Evolutionary conservation across 1,139 yeast species (phyloP).

Genomic region (Yamadazyma atlantica): DNA sequence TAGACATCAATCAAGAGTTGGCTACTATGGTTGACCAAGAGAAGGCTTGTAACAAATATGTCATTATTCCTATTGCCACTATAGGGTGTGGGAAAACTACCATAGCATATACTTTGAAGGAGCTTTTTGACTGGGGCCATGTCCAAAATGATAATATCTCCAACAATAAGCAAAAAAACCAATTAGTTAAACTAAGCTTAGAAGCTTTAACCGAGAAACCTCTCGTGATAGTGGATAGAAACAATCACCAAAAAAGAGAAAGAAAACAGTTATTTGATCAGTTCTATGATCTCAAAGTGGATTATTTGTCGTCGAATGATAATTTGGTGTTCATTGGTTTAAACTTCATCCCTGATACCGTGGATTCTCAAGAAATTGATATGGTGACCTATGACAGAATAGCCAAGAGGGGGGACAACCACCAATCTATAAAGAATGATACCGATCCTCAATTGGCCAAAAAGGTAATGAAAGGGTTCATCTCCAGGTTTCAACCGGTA

Average conservation of each 20-base stretch:
- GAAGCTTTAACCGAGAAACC: constrained; percentile 30
- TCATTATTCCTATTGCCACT: constrained; percentile 82
- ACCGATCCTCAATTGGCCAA: constrained; percentile 47
- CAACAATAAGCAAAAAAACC: constrained; percentile 46
- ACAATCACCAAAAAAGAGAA: constrained; percentile 73
- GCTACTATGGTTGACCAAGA: constrained; percentile 12
- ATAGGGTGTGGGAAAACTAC: constrained; percentile 97
- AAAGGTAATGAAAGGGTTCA: constrained; percentile 70
- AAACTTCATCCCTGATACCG: constrained; percentile 50
- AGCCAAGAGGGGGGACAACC: constrained; percentile 76
- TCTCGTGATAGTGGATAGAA: constrained; percentile 78
- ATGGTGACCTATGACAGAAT: constrained; percentile 61
- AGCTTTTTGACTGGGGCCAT: constrained; percentile 65
- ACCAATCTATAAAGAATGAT: constrained; percentile 71
- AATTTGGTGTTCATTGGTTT: constrained; percentile 58
- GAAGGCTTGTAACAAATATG: constrained; percentile 40
- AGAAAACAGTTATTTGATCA: constrained; percentile 65
- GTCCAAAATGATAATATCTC: constrained; percentile 83
- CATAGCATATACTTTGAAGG: constrained; percentile 57
- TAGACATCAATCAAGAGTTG: constrained; percentile 22
- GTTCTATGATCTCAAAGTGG: constrained; percentile 40
- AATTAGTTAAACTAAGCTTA: constrained; percentile 52
- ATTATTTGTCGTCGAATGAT: constrained; percentile 29
- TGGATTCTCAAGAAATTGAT: constrained; percentile 36
- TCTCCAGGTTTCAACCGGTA: constrained; percentile 66